phyloP scores from a whole-genome alignment of 345 rosid genomes.

The Streptanthus diversifolius region DNA sequence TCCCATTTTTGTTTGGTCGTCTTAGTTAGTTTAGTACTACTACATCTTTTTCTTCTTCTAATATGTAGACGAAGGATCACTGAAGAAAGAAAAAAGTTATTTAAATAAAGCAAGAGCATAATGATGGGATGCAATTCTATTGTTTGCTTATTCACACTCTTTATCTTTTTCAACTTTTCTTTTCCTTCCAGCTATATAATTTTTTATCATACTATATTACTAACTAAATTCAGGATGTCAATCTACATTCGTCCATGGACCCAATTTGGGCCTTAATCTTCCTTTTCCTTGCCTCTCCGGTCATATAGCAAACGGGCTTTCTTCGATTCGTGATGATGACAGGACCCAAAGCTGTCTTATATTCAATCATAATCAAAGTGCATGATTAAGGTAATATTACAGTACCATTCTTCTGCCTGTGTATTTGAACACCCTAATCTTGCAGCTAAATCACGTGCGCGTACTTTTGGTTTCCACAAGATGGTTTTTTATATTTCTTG shows the following conservation, averaged over 20 bases:
- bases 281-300: background rate
- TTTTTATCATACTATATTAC: background rate
- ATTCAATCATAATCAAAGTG: background rate
- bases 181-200: background rate
- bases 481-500: background rate
- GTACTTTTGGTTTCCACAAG: background rate
- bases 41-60: background rate
- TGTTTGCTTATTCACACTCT: background rate
- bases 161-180: background rate
- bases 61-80: background rate
- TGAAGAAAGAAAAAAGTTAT: slow-evolving; percentile 11
- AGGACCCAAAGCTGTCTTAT: background rate
- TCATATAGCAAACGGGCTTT: slow-evolving; percentile 1
- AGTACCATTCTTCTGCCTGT: background rate
- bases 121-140: slow-evolving; percentile 45
- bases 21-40: background rate
- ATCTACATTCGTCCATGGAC: background rate
- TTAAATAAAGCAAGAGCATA: slow-evolving; percentile 30
- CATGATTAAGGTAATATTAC: background rate
- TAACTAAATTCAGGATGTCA: background rate
- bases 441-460: background rate
- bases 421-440: background rate
- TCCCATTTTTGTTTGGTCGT: slow-evolving; percentile 38
- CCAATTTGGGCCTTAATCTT: background rate
- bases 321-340: background rate